Percentiles rank a stretch among this genome's conserved stretches.
phyloP scores from a whole-genome alignment of 2,329 filamentous ascomycete species.

The Cladosporium austrohemisphaericum region DNA sequence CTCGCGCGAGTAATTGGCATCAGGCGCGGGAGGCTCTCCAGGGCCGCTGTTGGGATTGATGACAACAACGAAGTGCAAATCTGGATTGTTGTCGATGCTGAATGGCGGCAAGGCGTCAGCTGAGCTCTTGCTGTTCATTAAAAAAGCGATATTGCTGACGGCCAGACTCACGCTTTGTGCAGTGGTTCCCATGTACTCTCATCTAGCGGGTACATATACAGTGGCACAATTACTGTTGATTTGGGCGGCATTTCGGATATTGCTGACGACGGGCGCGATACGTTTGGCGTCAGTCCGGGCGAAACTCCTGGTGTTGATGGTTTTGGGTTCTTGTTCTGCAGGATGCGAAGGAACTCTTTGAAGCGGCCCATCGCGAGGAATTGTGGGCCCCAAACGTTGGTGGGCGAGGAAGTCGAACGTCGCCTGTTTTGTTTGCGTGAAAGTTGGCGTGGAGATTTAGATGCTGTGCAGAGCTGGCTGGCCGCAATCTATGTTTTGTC shows the following conservation, averaged over 20 bases:
- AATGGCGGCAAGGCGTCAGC: too few relatives aligned
- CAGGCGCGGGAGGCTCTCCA: slow-evolving; percentile 21
- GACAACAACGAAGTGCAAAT: slow-evolving; percentile 23
- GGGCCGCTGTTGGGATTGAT: slow-evolving; percentile 26
- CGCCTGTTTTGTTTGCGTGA: not conserved
- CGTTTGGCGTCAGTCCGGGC: slow-evolving; percentile 12
- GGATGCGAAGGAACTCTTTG: slow-evolving; percentile 15
- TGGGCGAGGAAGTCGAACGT: not conserved
- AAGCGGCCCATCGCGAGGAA: slow-evolving; percentile 8
- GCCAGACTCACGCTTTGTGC: slow-evolving; percentile 17
- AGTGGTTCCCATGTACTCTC: slow-evolving; percentile 22
- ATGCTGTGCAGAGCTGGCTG: too few relatives aligned
- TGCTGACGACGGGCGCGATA: slow-evolving; percentile 5
- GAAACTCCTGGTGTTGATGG: slow-evolving; percentile 9
- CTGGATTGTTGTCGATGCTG: slow-evolving; percentile 22
- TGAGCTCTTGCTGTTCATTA: too few relatives aligned
- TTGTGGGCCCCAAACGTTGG: not conserved
- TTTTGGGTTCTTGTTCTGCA: slow-evolving; percentile 14
- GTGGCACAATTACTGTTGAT: slow-evolving; percentile 21
- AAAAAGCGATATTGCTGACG: not conserved
- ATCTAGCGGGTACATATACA: slow-evolving; percentile 24
- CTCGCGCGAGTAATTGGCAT: slow-evolving; percentile 25
- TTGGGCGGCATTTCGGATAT: slow-evolving; percentile 15
- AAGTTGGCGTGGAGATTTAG: not conserved
- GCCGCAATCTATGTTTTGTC: not conserved